Base-by-base conservation (phyloP, 1,139 yeast genomes). In the Saccharomyces hybrid region DNA sequence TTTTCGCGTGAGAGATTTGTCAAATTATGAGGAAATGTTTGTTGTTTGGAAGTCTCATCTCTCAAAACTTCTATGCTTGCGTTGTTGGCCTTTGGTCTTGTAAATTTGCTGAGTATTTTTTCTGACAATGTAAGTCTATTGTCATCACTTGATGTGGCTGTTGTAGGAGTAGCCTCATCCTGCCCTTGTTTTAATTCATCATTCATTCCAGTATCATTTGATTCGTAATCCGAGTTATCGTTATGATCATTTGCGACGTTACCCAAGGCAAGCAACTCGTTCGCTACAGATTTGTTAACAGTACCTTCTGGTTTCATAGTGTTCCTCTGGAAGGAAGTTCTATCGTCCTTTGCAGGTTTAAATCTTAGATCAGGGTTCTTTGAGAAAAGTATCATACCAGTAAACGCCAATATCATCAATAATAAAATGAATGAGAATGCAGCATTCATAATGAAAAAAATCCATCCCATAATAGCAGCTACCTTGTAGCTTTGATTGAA, bases 331-430 rank as follows among this genome's bases (percentile, higher is more conserved):
- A 86, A 86, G 2, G 91, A 84, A 19, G 87, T 81, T 77, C 93
- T 80, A 67, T 86, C 95, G 73, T 86, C 93, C 62, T 76, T 83
- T 7, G 89, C 90, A 13, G 91, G 91, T 46, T 86, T 86, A 70
- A 86, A 86, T 68, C 88, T 80, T n/a, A 89, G 82, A 72, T 86
- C 93, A 28, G 93, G 93, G 66, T 86, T 86, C 73, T 83, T 85
- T 23, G 88, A 81, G 57, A 81, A 70, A 1, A 84, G 61, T 41
- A 86, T 80, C 65, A 81, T 72, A 13, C 71, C 68, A 52, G 82
- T 78, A 61, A 83, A 81, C 0, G 79, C 80, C 57, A 86, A 75
- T 58, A 84, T 81, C 73, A 82, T 69, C 32, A 86, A 57, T 66
- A 86, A 75, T 54, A 86, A 72, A 52, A 85, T 75, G 58, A 85